Evolutionary conservation across 2,329 filamentous ascomycete species (phyloP).

Genomic region (Chalaropsis thielavioides): DNA sequence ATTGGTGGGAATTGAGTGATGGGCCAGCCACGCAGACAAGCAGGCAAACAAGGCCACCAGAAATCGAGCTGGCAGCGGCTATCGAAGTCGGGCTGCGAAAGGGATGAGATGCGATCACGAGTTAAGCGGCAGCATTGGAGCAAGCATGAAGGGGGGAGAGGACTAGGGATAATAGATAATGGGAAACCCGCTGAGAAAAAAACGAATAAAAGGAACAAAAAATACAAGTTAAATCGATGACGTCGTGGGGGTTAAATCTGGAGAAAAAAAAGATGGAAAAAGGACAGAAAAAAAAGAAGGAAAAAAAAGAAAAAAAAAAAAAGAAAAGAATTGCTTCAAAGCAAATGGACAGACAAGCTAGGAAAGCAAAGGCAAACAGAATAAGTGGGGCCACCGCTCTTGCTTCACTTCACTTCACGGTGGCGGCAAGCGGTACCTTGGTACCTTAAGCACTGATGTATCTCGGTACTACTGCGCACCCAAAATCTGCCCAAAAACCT

Average conservation of each 20-base stretch:
- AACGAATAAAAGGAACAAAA: neutral
- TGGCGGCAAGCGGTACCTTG: no score
- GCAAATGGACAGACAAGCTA: neutral
- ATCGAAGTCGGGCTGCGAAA: neutral
- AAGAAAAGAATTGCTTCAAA: neutral
- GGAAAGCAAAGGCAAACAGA: neutral
- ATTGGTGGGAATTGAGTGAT: no score
- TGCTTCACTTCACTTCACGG: no score
- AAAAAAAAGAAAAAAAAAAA: neutral
- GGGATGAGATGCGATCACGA: neutral
- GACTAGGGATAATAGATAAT: neutral
- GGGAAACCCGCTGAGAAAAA: neutral
- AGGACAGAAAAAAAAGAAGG: neutral
- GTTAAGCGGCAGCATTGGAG: neutral
- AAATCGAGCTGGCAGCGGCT: no score
- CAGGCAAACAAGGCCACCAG: no score
- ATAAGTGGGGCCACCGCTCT: neutral
- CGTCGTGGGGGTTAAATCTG: neutral
- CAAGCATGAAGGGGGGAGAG: neutral
- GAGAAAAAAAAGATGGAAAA: neutral
- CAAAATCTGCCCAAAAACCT: no score
- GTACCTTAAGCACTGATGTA: no score
- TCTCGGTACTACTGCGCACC: no score
- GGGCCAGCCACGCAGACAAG: no score
- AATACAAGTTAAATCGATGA: conserved; percentile 1